Evolutionary conservation across 441 rosid genomes (phyloP).

Genomic region (Isatis lusitanica): DNA sequence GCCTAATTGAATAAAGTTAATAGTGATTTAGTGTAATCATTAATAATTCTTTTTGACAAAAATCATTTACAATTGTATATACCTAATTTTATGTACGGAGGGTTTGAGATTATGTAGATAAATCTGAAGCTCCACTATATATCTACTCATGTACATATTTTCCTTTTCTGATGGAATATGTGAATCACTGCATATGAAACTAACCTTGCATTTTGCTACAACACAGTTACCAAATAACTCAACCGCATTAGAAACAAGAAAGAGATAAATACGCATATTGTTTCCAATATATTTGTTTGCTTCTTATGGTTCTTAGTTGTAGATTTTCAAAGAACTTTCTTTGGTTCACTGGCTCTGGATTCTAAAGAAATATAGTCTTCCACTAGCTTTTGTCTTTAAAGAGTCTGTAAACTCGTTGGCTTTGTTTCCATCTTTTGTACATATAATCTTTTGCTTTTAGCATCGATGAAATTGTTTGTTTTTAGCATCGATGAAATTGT

Average conservation of each 20-base stretch:
- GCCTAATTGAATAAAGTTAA: background rate
- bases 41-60: background rate
- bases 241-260: background rate
- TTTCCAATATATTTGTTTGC: too few relatives aligned
- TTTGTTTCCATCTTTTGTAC: too few relatives aligned
- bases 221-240: background rate
- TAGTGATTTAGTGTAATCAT: background rate
- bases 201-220: background rate
- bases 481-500: background rate
- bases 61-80: background rate
- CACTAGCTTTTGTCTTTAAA: background rate
- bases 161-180: background rate
- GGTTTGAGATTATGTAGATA: constrained; percentile 6
- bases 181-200: constrained; percentile 6
- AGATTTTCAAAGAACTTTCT: too few relatives aligned
- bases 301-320: too few relatives aligned
- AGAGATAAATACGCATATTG: too few relatives aligned
- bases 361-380: too few relatives aligned
- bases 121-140: background rate
- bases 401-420: too few relatives aligned
- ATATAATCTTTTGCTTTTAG: background rate
- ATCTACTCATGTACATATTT: background rate
- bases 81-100: constrained; percentile 25
- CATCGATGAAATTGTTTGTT: background rate
- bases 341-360: too few relatives aligned